phyloP scores from a whole-genome alignment of 148 eudicot species.

The Chenopodium berlandieri region DNA sequence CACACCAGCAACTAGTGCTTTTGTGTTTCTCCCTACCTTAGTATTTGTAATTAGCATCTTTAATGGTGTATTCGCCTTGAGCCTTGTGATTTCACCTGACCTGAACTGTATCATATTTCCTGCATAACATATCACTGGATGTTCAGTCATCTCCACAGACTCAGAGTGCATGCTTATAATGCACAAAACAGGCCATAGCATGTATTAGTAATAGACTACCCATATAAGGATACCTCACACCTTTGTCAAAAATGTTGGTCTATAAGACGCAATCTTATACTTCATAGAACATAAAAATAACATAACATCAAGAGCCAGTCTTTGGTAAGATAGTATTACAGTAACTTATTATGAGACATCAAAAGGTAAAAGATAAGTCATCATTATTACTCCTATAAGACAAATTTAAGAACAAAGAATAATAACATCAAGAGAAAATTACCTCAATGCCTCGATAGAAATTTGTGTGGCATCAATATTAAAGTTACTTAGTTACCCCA shows the following conservation, averaged over 20 bases:
- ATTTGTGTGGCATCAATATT: neutral
- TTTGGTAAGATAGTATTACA: too few relatives aligned
- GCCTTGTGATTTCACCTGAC: constrained; percentile 71
- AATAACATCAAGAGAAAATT: too few relatives aligned
- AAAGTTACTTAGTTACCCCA: neutral
- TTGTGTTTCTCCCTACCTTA: constrained; percentile 91
- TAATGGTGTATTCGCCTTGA: constrained; percentile 63
- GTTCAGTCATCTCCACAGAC: neutral
- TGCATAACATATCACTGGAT: constrained; percentile 28
- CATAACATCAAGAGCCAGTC: neutral
- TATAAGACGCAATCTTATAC: neutral
- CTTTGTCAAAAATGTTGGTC: neutral
- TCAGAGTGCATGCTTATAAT: neutral
- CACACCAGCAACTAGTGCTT: constrained; percentile 86
- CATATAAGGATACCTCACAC: neutral
- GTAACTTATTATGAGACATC: too few relatives aligned
- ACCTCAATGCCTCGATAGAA: too few relatives aligned
- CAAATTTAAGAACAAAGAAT: too few relatives aligned
- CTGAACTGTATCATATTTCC: constrained; percentile 90
- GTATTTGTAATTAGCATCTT: constrained; percentile 96
- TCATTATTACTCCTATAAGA: too few relatives aligned
- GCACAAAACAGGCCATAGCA: neutral
- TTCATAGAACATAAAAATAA: neutral
- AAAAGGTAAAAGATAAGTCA: too few relatives aligned
- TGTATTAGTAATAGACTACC: neutral